Evolutionary conservation across 2,329 filamentous ascomycete genomes (phyloP).

Genomic region (Elsinoe ampelina): DNA sequence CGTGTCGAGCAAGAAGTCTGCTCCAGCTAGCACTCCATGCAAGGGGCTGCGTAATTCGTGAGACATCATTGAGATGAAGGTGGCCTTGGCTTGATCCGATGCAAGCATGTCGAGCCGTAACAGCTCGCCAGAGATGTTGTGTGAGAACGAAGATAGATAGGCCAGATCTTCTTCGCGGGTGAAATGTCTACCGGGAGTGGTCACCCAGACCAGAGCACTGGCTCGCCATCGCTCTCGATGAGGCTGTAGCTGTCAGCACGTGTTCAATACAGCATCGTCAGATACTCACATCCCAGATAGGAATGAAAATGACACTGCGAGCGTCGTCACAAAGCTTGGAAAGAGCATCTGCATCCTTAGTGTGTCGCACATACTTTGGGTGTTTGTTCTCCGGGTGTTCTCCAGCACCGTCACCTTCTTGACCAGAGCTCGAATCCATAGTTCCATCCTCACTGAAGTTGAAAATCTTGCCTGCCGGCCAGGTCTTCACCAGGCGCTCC

Average conservation of each 20-base stretch:
- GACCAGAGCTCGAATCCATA: slow-evolving; percentile 19
- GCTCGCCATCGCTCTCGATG: slow-evolving; percentile 14
- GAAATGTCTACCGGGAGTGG: slow-evolving; percentile 30
- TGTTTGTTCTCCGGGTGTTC: neutral
- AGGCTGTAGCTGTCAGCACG: neutral
- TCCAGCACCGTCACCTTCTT: neutral
- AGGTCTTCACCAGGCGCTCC: slow-evolving; percentile 18
- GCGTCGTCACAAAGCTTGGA: slow-evolving; percentile 31
- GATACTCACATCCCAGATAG: slow-evolving; percentile 37
- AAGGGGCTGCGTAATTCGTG: slow-evolving; percentile 44
- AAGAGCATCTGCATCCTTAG: slow-evolving; percentile 3
- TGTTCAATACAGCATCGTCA: too few species aligned
- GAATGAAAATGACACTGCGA: slow-evolving; percentile 42
- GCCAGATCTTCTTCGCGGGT: slow-evolving; percentile 29
- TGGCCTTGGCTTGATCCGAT: slow-evolving; percentile 39
- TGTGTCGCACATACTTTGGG: neutral
- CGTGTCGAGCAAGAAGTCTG: slow-evolving; percentile 41
- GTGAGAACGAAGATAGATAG: slow-evolving; percentile 30
- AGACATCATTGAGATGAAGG: slow-evolving; percentile 42
- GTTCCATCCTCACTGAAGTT: slow-evolving; percentile 20
- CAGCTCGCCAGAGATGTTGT: slow-evolving; percentile 32
- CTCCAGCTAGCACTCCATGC: slow-evolving; percentile 41
- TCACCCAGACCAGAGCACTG: slow-evolving; percentile 31
- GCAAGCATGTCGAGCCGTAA: slow-evolving; percentile 29
- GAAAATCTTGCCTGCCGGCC: slow-evolving; percentile 22